Percentiles rank a stretch among this genome's conserved stretches.
These are phyloP conservation scores for Besnoitia besnoiti DNA, from an alignment of 169 alveolate species.

Conservation along the genomic window DNA sequence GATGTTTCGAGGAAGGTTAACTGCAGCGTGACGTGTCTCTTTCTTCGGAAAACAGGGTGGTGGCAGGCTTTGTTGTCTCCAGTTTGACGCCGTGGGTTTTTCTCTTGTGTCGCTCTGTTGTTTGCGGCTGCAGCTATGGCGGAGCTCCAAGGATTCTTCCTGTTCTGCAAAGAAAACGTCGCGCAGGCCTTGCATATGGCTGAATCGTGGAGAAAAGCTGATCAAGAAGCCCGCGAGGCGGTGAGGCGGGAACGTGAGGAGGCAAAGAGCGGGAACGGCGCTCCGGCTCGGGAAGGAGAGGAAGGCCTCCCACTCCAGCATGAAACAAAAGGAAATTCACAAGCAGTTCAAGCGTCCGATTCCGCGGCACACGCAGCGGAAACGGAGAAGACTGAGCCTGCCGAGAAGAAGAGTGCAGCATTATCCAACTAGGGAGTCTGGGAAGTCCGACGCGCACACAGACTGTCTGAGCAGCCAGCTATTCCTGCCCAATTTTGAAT, in stretches of 20 bases:
- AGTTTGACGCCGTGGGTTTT: no score
- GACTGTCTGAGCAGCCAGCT: no score
- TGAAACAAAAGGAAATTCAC: no score
- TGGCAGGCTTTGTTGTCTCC: no score
- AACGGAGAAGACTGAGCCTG: background rate
- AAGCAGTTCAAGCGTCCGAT: no score
- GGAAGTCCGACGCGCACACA: no score
- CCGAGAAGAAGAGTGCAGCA: background rate
- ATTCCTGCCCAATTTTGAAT: no score
- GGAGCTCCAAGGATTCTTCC: slow-evolving; percentile 82
- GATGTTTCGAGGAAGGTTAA: no score
- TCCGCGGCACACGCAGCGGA: background rate
- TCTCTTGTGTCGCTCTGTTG: background rate
- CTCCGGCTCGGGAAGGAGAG: background rate
- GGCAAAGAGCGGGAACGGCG: background rate
- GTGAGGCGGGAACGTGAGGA: background rate
- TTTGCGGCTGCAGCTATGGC: slow-evolving; percentile 77
- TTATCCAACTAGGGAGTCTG: no score
- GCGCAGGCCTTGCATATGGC: slow-evolving; percentile 76
- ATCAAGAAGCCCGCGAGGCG: slow-evolving; percentile 58
- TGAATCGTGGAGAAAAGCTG: slow-evolving; percentile 71
- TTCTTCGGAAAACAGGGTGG: no score
- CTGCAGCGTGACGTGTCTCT: no score
- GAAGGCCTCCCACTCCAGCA: background rate
- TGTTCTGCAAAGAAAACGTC: slow-evolving; percentile 75